phyloP scores from a whole-genome alignment of 2,329 filamentous ascomycete genomes.

The Botrytis paeoniae region DNA sequence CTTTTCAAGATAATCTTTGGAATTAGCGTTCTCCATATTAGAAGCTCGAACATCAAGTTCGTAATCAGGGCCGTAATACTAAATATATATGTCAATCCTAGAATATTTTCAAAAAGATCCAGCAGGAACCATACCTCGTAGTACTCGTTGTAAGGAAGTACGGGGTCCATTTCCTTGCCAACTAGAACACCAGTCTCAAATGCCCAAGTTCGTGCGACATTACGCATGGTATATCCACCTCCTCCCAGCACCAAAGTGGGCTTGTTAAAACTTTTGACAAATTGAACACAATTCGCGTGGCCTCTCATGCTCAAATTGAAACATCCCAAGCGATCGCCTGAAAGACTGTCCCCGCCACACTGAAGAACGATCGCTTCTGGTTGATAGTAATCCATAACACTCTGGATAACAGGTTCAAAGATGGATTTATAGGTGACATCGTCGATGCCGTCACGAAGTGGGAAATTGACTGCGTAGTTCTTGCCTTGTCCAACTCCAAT shows the following conservation, averaged over 20 bases:
- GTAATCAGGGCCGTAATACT: conserved; percentile 91
- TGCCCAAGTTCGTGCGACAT: conserved; percentile 95
- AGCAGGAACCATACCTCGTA: conserved; percentile 63
- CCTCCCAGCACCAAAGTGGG: conserved; percentile 92
- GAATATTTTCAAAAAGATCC: conserved; percentile 39
- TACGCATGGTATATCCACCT: conserved; percentile 94
- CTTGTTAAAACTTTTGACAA: conserved; percentile 79
- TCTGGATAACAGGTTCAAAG: conserved; percentile 84
- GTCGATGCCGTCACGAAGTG: conserved; percentile 86
- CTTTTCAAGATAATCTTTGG: conserved; percentile 74
- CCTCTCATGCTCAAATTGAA: conserved; percentile 98
- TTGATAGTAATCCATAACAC: conserved; percentile 82
- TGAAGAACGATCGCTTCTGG: conserved; percentile 93
- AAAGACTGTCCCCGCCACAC: conserved; percentile 92
- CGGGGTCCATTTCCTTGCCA: conserved; percentile 73
- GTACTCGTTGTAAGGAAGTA: conserved; percentile 95
- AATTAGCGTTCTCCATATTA: conserved; percentile 90
- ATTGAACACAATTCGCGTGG: conserved; percentile 91
- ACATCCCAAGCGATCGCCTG: conserved; percentile 88
- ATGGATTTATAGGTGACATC: conserved; percentile 86
- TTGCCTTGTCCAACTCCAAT: conserved; percentile 86
- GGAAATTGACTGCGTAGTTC: conserved; percentile 88
- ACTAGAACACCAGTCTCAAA: conserved; percentile 92
- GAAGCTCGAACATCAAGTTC: conserved; percentile 85
- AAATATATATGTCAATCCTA: conserved; percentile 27